Evolutionary conservation across 345 rosid species (phyloP), one percentile per base, ranked within the genome.

Genomic region (Lumnitzera littorea): DNA sequence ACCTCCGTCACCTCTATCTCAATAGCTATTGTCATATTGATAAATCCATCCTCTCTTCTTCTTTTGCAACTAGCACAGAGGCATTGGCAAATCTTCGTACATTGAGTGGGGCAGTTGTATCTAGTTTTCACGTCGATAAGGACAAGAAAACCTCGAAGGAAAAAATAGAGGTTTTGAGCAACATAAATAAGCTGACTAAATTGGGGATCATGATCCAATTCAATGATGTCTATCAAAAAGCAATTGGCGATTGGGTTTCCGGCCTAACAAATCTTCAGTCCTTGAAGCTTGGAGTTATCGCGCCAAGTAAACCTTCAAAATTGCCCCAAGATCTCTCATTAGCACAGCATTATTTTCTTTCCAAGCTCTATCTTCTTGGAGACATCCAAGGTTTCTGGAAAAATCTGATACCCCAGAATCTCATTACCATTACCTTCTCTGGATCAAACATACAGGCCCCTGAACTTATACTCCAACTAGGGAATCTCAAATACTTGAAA

Each of bases 211-310:
- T 36, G 43, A 1, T 36, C 43, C 43, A 4, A 36, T 36, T 4
- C 43, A 5, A 36, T 9, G 9, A 4, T 36, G 43, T 0, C 1
- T 4, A 9, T 36, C 43, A 36, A 36, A 9, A 36, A 4, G 43
- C 43, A 36, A 36, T 17, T 15, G 48, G 48, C 27, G 6, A 5
- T 46, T 61, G 12, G 23, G 31, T 13, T 43, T 61, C 12, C 36
- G 16, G 2, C 56, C 56, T 27, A 36, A 36, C 43, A 4, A 36
- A 61, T 50, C 64, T 61, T 20, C 56, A 10, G 48, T 16, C 64
- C 10, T 27, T 61, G 56, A 61, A 29, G 55, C 23, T 61, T 7
- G 31, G 48, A 25, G 20, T 61, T 20, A 60, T 11, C 36, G 3
- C 15, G 3, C 3, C 12, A 13, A 20, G 43, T 1, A 9, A 36